phyloP scores from a whole-genome alignment of 1,284 basidiomycete species.

The Tilletia caries region DNA sequence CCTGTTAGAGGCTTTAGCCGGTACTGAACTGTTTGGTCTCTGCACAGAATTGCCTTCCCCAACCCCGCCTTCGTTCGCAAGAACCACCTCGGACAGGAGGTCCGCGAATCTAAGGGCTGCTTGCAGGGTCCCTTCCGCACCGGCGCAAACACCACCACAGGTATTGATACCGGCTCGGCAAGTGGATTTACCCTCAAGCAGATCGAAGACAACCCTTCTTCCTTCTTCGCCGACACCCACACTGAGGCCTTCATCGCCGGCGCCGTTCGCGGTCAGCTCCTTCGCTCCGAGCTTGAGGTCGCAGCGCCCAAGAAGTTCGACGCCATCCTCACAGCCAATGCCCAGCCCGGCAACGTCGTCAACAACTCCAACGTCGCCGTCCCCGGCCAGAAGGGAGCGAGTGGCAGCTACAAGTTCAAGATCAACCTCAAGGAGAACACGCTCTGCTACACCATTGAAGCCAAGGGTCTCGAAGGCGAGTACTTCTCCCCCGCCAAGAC shows the following conservation, averaged over 20 bases:
- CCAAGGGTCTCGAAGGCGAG: constrained; percentile 22
- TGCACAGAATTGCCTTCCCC: constrained; percentile 51
- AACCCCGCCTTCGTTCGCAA: constrained; percentile 36
- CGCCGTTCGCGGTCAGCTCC: constrained; percentile 54
- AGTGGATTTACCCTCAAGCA: constrained; percentile 32
- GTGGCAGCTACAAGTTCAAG: constrained; percentile 18
- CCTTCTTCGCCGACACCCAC: constrained; percentile 54
- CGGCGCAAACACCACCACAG: constrained; percentile 24
- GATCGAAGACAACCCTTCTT: constrained; percentile 50
- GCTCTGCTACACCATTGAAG: constrained; percentile 23
- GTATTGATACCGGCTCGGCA: constrained; percentile 21
- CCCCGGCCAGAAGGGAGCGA: constrained; percentile 15
- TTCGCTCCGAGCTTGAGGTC: constrained; percentile 21
- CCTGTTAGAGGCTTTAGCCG: too few relatives aligned
- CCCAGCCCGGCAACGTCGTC: constrained; percentile 20
- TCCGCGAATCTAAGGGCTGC: constrained; percentile 35
- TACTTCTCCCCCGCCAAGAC: constrained; percentile 26
- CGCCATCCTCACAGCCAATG: constrained; percentile 13
- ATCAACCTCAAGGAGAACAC: constrained; percentile 23
- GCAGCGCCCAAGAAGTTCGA: constrained; percentile 19
- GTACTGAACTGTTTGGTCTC: too few relatives aligned
- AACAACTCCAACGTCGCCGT: constrained; percentile 5
- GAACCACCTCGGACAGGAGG: constrained; percentile 17
- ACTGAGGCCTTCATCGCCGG: constrained; percentile 49
- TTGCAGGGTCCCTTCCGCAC: constrained; percentile 54